Evolutionary conservation across 225 moss, liverwort and hornwort genomes (phyloP).

Genomic region (Climacium dendroides): DNA sequence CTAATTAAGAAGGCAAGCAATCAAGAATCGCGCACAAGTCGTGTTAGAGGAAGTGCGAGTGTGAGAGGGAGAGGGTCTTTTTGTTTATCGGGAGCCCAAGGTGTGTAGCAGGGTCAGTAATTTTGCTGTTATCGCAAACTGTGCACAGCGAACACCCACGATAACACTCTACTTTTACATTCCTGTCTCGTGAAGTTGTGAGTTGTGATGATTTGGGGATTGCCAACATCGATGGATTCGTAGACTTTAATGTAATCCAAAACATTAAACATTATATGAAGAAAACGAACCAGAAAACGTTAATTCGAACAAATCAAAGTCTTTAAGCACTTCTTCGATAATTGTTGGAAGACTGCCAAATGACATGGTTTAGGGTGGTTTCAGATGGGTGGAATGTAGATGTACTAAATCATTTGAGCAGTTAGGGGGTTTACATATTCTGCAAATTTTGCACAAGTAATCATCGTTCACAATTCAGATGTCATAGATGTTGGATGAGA

Average conservation of each 20-base stretch:
- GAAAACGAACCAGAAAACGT: not conserved
- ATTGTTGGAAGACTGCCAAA: not conserved
- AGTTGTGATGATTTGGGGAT: not conserved
- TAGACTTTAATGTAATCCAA: not conserved
- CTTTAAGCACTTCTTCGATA: not conserved
- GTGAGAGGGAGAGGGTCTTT: not conserved
- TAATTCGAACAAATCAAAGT: not conserved
- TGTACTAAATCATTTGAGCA: not conserved
- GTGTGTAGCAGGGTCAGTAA: not conserved
- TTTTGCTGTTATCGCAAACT: not conserved
- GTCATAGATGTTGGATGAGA: not conserved
- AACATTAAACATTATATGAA: not conserved
- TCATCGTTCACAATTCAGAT: not conserved
- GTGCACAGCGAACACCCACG: not conserved
- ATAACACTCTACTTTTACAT: not conserved
- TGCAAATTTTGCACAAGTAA: not conserved
- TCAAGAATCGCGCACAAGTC: not conserved
- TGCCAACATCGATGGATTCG: not conserved
- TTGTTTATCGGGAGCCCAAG: not conserved
- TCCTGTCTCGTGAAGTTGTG: not conserved
- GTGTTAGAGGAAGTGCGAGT: not conserved
- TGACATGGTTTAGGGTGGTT: not conserved
- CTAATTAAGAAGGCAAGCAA: not conserved
- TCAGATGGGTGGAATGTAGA: not conserved
- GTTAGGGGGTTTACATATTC: not conserved